phyloP scores from a whole-genome alignment of 2,329 filamentous ascomycete genomes.

The Gnomoniopsis smithogilvyi region DNA sequence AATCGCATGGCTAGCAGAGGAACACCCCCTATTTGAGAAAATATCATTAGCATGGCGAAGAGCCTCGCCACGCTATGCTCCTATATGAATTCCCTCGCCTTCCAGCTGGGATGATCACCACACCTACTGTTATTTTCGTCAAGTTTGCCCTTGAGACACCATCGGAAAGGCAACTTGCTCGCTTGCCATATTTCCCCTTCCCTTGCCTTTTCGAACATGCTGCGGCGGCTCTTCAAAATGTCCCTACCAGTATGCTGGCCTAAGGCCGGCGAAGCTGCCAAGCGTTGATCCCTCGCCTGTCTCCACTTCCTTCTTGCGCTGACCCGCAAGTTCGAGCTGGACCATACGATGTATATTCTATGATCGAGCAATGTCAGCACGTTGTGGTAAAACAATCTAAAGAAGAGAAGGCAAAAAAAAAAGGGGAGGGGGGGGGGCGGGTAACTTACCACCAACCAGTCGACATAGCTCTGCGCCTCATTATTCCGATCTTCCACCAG shows the following conservation, averaged over 20 bases:
- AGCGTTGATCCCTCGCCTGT: slow-evolving; percentile 45
- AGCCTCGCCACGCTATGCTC: neutral
- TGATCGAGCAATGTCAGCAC: neutral
- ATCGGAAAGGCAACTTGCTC: too few species aligned
- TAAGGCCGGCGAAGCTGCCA: slow-evolving; percentile 56
- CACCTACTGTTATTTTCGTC: neutral
- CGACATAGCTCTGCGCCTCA: slow-evolving; percentile 95
- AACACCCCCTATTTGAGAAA: neutral
- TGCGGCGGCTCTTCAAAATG: neutral
- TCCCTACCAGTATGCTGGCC: slow-evolving; percentile 57
- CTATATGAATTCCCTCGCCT: neutral
- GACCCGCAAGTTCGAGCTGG: slow-evolving; percentile 77
- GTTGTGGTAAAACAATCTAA: neutral
- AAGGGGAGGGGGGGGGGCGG: too few species aligned
- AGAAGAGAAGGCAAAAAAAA: neutral
- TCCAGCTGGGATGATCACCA: neutral
- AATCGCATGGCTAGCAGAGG: neutral
- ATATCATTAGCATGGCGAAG: neutral
- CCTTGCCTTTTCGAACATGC: neutral
- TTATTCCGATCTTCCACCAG: slow-evolving; percentile 95
- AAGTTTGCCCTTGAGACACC: too few species aligned
- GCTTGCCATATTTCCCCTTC: neutral
- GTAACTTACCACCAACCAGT: slow-evolving; percentile 74
- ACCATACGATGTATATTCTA: slow-evolving; percentile 86
- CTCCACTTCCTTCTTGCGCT: slow-evolving; percentile 65